These are phyloP conservation scores for Colletotrichum spinosum DNA, from an alignment of 2,329 filamentous ascomycete genomes.

Conservation along the genomic window DNA sequence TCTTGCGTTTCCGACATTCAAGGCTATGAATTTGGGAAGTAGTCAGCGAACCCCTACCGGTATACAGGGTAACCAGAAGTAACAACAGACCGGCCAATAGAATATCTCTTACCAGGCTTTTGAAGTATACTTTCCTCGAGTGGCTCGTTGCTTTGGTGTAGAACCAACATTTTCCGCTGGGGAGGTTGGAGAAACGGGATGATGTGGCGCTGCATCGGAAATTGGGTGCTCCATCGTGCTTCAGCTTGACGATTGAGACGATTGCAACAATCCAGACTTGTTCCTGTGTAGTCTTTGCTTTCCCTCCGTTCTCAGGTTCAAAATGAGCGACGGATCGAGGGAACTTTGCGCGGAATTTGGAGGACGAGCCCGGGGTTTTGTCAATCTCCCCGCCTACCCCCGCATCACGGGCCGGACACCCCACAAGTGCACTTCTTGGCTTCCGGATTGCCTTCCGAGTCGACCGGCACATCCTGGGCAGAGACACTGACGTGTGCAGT, in stretches of 20 bases:
- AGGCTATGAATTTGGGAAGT: neutral
- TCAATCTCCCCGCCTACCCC: neutral
- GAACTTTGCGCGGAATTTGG: constrained; percentile 17
- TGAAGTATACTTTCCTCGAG: constrained; percentile 33
- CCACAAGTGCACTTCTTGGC: too few species aligned
- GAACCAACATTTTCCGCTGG: neutral
- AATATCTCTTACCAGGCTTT: constrained; percentile 27
- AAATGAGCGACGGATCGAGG: neutral
- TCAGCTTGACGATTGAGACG: neutral
- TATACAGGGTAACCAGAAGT: neutral
- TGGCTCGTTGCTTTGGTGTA: constrained; percentile 16
- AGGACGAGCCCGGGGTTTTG: constrained; percentile 11
- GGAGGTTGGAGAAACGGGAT: constrained; percentile 3
- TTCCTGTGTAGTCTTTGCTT: neutral
- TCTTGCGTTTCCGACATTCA: constrained; percentile 33
- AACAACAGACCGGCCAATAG: neutral
- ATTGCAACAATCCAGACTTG: neutral
- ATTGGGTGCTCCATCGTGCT: constrained; percentile 16
- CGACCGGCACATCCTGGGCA: too few species aligned
- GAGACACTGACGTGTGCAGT: too few species aligned
- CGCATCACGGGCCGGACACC: too few species aligned
- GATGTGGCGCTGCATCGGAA: constrained; percentile 13
- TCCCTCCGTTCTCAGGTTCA: neutral
- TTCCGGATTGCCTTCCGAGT: too few species aligned
- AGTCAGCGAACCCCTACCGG: neutral